These are phyloP conservation scores for Trypanosoma mega DNA, from an alignment of 208 protist genomes.

Conservation along the genomic window DNA sequence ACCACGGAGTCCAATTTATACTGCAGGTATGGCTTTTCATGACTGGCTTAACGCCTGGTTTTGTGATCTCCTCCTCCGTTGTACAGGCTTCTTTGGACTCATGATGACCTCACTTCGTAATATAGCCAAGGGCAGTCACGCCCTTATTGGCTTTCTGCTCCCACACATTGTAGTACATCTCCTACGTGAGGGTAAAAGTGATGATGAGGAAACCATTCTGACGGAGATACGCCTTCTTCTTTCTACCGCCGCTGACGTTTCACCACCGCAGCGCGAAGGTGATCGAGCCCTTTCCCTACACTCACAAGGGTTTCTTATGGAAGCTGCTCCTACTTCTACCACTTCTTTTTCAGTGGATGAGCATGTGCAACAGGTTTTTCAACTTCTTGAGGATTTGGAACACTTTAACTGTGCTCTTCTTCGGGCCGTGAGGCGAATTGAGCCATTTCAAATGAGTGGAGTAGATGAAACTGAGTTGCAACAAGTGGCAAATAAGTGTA, in stretches of 20 bases:
- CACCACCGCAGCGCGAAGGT: background rate
- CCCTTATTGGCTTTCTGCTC: slow-evolving; percentile 63
- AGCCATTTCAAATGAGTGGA: background rate
- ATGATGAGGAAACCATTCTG: slow-evolving; percentile 37
- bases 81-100: slow-evolving; percentile 50
- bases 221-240: slow-evolving; percentile 42
- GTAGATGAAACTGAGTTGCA: slow-evolving; percentile 28
- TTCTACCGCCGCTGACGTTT: slow-evolving; percentile 6
- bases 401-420: slow-evolving; percentile 56
- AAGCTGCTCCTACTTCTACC: slow-evolving; percentile 5
- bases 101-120: slow-evolving; percentile 78
- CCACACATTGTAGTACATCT: slow-evolving; percentile 78
- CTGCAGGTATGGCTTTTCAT: slow-evolving; percentile 42
- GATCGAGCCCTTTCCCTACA: slow-evolving; percentile 28
- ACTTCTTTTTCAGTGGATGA: slow-evolving; percentile 34
- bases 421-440: slow-evolving; percentile 12
- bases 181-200: slow-evolving; percentile 33
- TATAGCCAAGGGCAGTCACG: slow-evolving; percentile 72
- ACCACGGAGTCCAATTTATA: slow-evolving; percentile 60
- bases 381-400: slow-evolving; percentile 70
- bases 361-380: slow-evolving; percentile 71
- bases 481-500: slow-evolving; percentile 35
- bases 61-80: slow-evolving; percentile 50
- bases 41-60: slow-evolving; percentile 76
- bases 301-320: slow-evolving; percentile 42